Conservation (phyloP, 164 flowering plant species). For the Amborella trichopoda region DNA sequence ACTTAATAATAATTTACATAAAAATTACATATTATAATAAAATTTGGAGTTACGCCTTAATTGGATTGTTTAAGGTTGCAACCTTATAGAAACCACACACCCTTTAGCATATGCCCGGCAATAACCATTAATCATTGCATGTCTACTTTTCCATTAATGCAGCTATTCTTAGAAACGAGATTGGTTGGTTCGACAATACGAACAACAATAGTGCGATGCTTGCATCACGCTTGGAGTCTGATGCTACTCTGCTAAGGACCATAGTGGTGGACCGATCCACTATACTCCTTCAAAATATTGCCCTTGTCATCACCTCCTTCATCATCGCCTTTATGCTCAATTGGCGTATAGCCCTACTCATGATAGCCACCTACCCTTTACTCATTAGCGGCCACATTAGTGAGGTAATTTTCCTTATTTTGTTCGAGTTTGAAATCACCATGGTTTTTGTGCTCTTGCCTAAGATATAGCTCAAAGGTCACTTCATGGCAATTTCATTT, state of each 20-base stretch:
- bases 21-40: too few species aligned
- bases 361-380: conserved; percentile 77
- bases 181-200: conserved; percentile 81
- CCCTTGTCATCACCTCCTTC: conserved; percentile 53
- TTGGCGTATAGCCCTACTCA: conserved; percentile 85
- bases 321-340: conserved; percentile 76
- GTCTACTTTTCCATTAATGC: too few species aligned
- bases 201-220: conserved; percentile 68
- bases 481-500: too few species aligned
- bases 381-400: conserved; percentile 78
- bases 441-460: not conserved
- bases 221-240: conserved; percentile 74
- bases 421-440: not conserved
- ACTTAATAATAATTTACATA: too few species aligned
- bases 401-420: conserved; percentile 39
- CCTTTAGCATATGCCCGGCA: too few species aligned
- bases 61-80: too few species aligned
- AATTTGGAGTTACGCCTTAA: too few species aligned
- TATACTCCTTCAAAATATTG: conserved; percentile 68
- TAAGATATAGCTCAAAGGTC: too few species aligned
- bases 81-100: too few species aligned
- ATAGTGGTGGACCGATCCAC: conserved; percentile 78
- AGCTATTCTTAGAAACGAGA: conserved; percentile 90
- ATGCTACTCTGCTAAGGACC: conserved; percentile 62
- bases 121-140: too few species aligned